These are phyloP conservation scores for Geotrichum europaeum DNA, from an alignment of 1,139 yeast species.

Conservation along the genomic window DNA sequence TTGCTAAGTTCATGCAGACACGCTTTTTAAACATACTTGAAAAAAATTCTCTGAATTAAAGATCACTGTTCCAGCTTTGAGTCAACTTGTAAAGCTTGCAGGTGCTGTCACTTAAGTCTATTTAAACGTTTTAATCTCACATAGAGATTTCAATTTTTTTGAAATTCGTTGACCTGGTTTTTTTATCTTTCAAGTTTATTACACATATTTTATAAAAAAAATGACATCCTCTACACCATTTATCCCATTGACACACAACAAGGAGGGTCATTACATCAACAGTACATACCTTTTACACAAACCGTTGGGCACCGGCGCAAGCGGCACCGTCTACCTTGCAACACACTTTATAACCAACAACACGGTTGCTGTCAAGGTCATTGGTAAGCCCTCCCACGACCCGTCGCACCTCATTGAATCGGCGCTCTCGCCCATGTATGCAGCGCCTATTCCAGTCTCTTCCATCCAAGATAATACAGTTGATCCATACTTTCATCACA, in stretches of 20 bases:
- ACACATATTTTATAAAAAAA: neutral
- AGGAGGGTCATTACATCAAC: conserved; percentile 33
- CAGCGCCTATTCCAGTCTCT: conserved; percentile 20
- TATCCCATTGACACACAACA: conserved; percentile 11
- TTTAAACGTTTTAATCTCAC: too few relatives aligned
- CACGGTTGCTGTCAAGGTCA: conserved; percentile 66
- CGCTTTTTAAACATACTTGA: too few relatives aligned
- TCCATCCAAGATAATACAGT: conserved; percentile 17
- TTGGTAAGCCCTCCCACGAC: conserved; percentile 41
- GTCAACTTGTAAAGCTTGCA: too few relatives aligned
- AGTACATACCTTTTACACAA: conserved; percentile 44
- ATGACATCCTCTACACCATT: conserved; percentile 11
- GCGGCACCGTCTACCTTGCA: conserved; percentile 76
- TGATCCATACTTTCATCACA: conserved; percentile 14
- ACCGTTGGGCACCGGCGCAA: conserved; percentile 84
- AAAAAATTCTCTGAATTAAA: too few relatives aligned
- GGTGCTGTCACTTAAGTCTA: too few relatives aligned
- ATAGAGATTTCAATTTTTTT: too few relatives aligned
- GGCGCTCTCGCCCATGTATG: neutral
- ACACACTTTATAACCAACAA: conserved; percentile 47
- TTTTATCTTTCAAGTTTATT: neutral
- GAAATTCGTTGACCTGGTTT: neutral
- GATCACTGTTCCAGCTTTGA: too few relatives aligned
- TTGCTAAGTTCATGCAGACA: too few relatives aligned
- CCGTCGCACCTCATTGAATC: conserved; percentile 4